Percentiles rank a stretch among this genome's conserved stretches.
Evolutionary conservation across 768 basidiomycete genomes (phyloP).

Genomic region (Sporobolomyces phaffii): DNA sequence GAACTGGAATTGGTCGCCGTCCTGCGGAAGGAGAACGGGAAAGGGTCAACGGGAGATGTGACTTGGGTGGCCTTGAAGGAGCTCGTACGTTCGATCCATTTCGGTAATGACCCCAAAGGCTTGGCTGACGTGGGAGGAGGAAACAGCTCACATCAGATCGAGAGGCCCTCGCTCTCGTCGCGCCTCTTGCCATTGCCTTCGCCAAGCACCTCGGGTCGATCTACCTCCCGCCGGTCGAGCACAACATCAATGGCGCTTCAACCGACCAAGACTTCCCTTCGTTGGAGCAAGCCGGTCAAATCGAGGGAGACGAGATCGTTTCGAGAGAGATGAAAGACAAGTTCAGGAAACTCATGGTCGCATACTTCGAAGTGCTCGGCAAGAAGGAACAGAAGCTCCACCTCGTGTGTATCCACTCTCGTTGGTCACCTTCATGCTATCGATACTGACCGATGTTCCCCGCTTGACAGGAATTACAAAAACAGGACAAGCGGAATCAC

Average conservation of each 20-base stretch:
- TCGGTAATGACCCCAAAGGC: neutral
- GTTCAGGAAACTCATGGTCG: conserved; percentile 86
- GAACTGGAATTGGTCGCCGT: conserved; percentile 84
- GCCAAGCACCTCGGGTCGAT: conserved; percentile 85
- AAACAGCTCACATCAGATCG: conserved; percentile 42
- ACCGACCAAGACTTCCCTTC: conserved; percentile 27
- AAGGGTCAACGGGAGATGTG: conserved; percentile 70
- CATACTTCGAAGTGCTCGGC: conserved; percentile 82
- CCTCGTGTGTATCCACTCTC: conserved; percentile 10
- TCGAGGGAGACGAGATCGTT: conserved; percentile 57
- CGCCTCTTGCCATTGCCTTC: conserved; percentile 85
- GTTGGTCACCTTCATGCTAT: too few relatives aligned
- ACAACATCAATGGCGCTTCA: neutral
- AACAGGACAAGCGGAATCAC: conserved; percentile 92
- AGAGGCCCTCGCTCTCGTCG: conserved; percentile 47
- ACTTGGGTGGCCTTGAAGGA: conserved; percentile 82
- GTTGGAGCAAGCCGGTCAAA: neutral
- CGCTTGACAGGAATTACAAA: conserved; percentile 70
- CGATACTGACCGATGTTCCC: neutral
- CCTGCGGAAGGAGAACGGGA: conserved; percentile 62
- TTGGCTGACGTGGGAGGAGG: neutral
- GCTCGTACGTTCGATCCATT: conserved; percentile 55
- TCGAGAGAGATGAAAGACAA: conserved; percentile 78
- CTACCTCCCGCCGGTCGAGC: conserved; percentile 50
- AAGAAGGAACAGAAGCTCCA: conserved; percentile 85